Evolutionary conservation across 495 filamentous ascomycete species (phyloP).

Genomic region (Beverwykella pulmonaria): DNA sequence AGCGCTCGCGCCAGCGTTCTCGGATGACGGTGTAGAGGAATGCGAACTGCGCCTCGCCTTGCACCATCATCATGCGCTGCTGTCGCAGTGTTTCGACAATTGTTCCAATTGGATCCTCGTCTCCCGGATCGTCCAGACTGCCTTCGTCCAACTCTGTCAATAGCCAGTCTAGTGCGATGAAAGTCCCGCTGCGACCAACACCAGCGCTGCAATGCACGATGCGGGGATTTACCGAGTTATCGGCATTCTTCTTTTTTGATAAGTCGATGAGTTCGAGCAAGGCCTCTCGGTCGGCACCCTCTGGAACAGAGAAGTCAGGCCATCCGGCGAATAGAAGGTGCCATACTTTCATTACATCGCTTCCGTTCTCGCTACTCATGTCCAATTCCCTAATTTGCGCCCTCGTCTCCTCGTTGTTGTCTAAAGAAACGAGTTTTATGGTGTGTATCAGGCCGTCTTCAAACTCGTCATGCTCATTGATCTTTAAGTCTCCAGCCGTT

Average conservation of each 20-base stretch:
- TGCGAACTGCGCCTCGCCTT: conserved; percentile 79
- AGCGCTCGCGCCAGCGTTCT: conserved; percentile 60
- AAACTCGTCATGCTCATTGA: conserved; percentile 66
- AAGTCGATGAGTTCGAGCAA: conserved; percentile 78
- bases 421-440: conserved; percentile 55
- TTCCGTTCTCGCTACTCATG: conserved; percentile 59
- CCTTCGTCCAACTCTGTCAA: conserved; percentile 79
- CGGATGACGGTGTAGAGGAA: conserved; percentile 89
- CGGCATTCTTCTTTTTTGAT: conserved; percentile 69
- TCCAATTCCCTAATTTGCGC: conserved; percentile 61
- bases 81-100: conserved; percentile 80
- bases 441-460: conserved; percentile 60
- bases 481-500: conserved; percentile 55
- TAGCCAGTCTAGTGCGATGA: conserved; percentile 91
- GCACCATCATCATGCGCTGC: conserved; percentile 96
- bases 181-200: conserved; percentile 91
- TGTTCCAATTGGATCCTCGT: conserved; percentile 65
- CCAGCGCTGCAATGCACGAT: conserved; percentile 94
- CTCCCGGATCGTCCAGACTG: conserved; percentile 56
- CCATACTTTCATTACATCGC: conserved; percentile 72
- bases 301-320: conserved; percentile 91
- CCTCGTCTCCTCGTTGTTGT: conserved; percentile 52
- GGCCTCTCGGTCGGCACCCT: conserved; percentile 73
- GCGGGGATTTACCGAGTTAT: conserved; percentile 68
- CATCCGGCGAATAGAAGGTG: conserved; percentile 91